Base-by-base conservation (phyloP, 441 rosid genomes). In the Aleurites moluccanus region DNA sequence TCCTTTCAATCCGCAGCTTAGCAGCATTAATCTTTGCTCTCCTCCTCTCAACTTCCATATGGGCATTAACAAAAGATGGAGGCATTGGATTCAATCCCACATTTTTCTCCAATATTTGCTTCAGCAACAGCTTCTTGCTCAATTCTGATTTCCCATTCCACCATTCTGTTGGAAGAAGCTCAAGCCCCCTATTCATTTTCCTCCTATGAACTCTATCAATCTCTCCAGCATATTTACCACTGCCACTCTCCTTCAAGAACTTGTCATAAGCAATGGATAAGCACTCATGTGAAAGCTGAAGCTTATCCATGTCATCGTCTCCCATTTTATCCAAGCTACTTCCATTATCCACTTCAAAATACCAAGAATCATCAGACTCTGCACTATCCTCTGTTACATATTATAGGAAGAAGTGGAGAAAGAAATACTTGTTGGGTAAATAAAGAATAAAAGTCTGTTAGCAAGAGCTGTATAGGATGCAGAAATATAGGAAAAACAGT, bases 81-180 rank as follows among this genome's bases (percentile, higher is more conserved):
- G 98, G 99, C 86, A 86, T 59, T 35, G 78, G 70, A 21, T 89
- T 88, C 62, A 85, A 75, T 47, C 99, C 99, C 44, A 90, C 85
- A 75, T 93, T 92, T 83, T 81, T 89, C 84, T 92, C 90, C 85
- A 92, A 72, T 78, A 92, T 78, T 70, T 90, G 80, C 86, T 90
- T 83, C 9, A 93, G 80, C 70, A 84, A 25, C 80, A 92, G 88
- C 81, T 84, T 90, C 82, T 86, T 88, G 80, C 98, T 89, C 82
- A 93, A 75, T 55, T 80, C 85, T 1, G 93, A 93, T 77, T 84
- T 87, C 38, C 97, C 99, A 65, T 77, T 86, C 99, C 99, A 93
- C 97, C 97, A 92, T 73, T 88, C 90, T 61, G 73, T 73, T 0
- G 78, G 74, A 27, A 70, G 67, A 74, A 83, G 77, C 38, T 81